A percentile compares a stretch with the other conserved stretches of the same genome.
phyloP scores from a whole-genome alignment of 78 protist genomes.

The Capsaspora owczarzaki region DNA sequence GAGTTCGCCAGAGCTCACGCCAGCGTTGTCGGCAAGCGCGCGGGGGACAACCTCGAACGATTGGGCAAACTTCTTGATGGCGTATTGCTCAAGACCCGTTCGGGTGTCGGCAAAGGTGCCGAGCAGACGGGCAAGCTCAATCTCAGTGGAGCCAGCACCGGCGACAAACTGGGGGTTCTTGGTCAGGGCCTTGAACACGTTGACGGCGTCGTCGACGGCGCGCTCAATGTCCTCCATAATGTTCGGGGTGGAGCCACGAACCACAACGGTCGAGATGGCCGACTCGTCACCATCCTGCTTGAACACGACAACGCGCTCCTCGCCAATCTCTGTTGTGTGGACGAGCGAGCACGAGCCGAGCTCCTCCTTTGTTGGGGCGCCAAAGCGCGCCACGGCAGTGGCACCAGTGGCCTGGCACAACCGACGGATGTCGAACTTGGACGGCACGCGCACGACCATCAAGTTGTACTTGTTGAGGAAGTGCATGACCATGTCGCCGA shows the following conservation, averaged over 20 bases:
- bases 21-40: conserved; percentile 93
- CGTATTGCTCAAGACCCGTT: conserved; percentile 86
- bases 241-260: conserved; percentile 90
- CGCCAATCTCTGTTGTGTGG: conserved; percentile 56
- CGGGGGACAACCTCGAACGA: conserved; percentile 92
- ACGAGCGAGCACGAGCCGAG: conserved; percentile 75
- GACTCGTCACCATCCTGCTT: conserved; percentile 35
- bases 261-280: conserved; percentile 81
- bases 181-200: conserved; percentile 68
- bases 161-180: conserved; percentile 82
- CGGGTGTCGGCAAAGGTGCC: conserved; percentile 17
- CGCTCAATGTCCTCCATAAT: conserved; percentile 95
- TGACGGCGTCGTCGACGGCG: conserved; percentile 94
- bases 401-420: conserved; percentile 86
- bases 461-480: conserved; percentile 76
- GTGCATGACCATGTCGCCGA: conserved; percentile 95
- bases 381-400: conserved; percentile 75
- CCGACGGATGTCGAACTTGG: conserved; percentile 96
- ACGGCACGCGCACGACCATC: conserved; percentile 73
- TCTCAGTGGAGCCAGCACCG: conserved; percentile 97
- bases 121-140: conserved; percentile 65
- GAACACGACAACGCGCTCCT: conserved; percentile 56
- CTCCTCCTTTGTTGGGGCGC: conserved; percentile 87
- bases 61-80: conserved; percentile 82
- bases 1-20: conserved; percentile 59